These are phyloP conservation scores for Pleurotus giganteus DNA, from an alignment of 768 basidiomycete genomes.

Conservation along the genomic window DNA sequence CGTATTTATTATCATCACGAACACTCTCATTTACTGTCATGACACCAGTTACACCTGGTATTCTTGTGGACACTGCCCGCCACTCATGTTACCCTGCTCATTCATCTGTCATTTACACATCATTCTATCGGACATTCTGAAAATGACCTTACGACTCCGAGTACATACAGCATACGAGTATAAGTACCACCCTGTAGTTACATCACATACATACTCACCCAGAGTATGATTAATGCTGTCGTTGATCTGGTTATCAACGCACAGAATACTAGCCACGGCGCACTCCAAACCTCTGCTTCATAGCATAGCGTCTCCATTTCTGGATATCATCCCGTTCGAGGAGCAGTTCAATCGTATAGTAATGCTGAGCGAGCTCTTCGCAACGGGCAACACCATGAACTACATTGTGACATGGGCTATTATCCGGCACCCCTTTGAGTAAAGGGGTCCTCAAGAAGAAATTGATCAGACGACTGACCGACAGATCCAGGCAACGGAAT, in stretches of 20 bases:
- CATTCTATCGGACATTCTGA: too few relatives aligned
- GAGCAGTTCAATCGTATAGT: conserved; percentile 48
- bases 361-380: conserved; percentile 50
- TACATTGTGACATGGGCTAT: conserved; percentile 49
- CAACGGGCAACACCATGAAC: conserved; percentile 50
- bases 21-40: neutral
- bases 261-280: neutral
- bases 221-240: too few relatives aligned
- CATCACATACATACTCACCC: too few relatives aligned
- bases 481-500: conserved; percentile 62
- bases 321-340: conserved; percentile 53
- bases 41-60: too few relatives aligned
- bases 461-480: conserved; percentile 36
- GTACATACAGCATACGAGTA: too few relatives aligned
- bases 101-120: too few relatives aligned
- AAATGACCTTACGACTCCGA: too few relatives aligned
- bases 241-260: neutral
- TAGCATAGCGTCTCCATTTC: conserved; percentile 53
- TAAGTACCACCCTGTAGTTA: too few relatives aligned
- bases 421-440: neutral
- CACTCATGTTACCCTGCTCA: too few relatives aligned
- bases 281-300: conserved; percentile 30
- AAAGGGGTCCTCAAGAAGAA: neutral
- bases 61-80: too few relatives aligned
- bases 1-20: neutral